These are phyloP conservation scores for Daldinia loculata DNA, from an alignment of 495 filamentous ascomycete species.

Conservation along the genomic window DNA sequence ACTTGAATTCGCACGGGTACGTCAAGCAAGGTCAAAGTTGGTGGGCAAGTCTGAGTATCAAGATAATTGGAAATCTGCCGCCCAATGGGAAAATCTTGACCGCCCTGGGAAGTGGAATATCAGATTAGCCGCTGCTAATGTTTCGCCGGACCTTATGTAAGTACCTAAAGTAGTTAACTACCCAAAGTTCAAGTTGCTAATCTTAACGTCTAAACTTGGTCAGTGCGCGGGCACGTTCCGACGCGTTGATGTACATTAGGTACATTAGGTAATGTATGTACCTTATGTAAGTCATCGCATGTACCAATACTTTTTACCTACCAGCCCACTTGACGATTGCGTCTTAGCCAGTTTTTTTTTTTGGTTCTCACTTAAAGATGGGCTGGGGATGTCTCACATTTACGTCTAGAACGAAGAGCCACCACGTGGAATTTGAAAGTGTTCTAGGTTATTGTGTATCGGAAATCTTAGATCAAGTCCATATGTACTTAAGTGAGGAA, in stretches of 20 bases:
- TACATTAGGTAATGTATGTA: not conserved
- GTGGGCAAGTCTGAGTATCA: not conserved
- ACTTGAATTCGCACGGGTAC: not conserved
- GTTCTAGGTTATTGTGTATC: not conserved
- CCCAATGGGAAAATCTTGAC: conserved; percentile 38
- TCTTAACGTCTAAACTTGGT: conserved; percentile 11
- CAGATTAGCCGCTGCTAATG: conserved; percentile 21
- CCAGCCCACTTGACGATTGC: conserved; percentile 8
- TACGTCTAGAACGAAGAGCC: conserved; percentile 1
- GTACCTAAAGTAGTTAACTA: too few relatives aligned
- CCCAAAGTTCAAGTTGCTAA: not conserved
- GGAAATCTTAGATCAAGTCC: not conserved
- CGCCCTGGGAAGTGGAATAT: conserved; percentile 41
- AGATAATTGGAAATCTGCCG: conserved; percentile 29
- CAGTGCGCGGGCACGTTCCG: conserved; percentile 20
- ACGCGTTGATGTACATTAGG: not conserved
- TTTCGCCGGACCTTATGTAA: too few relatives aligned
- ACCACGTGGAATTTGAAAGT: conserved; percentile 1
- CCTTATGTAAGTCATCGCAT: not conserved
- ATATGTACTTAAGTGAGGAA: not conserved
- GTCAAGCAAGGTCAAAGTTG: not conserved
- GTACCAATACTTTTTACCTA: not conserved
- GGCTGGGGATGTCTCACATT: not conserved
- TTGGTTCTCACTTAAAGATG: not conserved
- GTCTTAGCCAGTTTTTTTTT: not conserved